A percentile compares a stretch with the other conserved stretches of the same genome.
Evolutionary conservation across 2,329 filamentous ascomycete genomes (phyloP).

Genomic region (Penicillium thymicola): DNA sequence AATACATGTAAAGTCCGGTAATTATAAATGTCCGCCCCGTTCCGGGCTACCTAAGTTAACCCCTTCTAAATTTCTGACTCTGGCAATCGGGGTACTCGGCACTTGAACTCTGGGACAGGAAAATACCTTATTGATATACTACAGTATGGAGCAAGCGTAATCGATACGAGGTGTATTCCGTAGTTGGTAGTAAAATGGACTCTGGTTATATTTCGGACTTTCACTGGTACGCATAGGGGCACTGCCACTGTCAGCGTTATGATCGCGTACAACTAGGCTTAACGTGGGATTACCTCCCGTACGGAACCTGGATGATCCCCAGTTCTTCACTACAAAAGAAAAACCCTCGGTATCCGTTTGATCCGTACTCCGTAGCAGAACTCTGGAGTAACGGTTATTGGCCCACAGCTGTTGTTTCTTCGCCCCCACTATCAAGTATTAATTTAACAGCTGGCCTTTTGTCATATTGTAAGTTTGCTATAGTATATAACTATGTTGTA

Average conservation of each 20-base stretch:
- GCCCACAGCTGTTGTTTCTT: conserved; percentile 1
- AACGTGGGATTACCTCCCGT: background rate
- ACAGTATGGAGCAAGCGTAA: background rate
- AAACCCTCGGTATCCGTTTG: background rate
- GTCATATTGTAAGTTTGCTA: too few species aligned
- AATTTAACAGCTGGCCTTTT: conserved; percentile 3
- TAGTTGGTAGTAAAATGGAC: background rate
- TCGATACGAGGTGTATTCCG: too few species aligned
- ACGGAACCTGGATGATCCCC: background rate
- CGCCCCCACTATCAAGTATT: background rate
- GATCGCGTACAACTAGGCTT: background rate
- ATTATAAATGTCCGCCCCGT: conserved; percentile 12
- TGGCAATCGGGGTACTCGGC: conserved; percentile 18
- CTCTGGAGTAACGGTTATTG: conserved; percentile 6
- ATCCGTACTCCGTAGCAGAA: conserved; percentile 2
- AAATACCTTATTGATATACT: too few species aligned
- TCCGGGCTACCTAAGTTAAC: background rate
- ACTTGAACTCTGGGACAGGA: background rate
- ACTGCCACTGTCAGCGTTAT: conserved; percentile 2
- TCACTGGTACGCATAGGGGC: background rate
- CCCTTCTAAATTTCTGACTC: conserved; percentile 21
- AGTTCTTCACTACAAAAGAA: background rate
- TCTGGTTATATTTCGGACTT: background rate
- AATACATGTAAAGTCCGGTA: conserved; percentile 17
- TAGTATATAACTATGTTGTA: too few species aligned